Evolutionary conservation across 768 basidiomycete species (phyloP).

Genomic region (Coprinopsis sp.): DNA sequence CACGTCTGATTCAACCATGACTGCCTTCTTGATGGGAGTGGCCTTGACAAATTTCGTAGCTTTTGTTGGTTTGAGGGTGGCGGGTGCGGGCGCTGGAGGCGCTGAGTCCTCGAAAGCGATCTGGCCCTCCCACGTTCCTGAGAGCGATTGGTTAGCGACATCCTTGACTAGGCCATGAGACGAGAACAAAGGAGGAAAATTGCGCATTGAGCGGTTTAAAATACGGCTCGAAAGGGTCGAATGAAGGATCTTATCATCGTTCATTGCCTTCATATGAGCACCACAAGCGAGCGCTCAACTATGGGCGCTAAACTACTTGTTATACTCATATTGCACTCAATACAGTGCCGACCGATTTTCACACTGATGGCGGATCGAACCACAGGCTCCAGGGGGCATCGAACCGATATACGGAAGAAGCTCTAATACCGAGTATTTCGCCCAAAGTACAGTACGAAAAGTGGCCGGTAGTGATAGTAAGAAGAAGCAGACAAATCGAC

Average conservation of each 20-base stretch:
- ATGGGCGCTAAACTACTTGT: neutral
- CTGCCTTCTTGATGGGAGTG: constrained; percentile 11
- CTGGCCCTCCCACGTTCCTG: constrained; percentile 72
- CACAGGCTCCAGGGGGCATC: constrained; percentile 1
- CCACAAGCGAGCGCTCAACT: constrained; percentile 8
- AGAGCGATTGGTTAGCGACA: constrained; percentile 14
- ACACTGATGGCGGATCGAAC: constrained; percentile 3
- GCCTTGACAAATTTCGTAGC: constrained; percentile 20
- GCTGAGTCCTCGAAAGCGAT: constrained; percentile 49
- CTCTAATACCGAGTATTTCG: constrained; percentile 12
- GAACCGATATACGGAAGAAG: neutral
- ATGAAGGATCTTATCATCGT: neutral
- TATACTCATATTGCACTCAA: constrained; percentile 12
- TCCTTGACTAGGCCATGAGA: constrained; percentile 2
- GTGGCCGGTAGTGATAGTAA: constrained; percentile 2
- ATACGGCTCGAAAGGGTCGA: neutral
- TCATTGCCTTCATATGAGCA: constrained; percentile 7
- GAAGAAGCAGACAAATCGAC: constrained; percentile 33
- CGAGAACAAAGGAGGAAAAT: constrained; percentile 10
- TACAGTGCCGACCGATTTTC: neutral
- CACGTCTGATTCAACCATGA: constrained; percentile 43
- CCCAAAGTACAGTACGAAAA: constrained; percentile 9
- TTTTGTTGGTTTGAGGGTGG: constrained; percentile 27
- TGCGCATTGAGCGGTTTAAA: constrained; percentile 6
- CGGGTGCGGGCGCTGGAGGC: constrained; percentile 22